Conservation (phyloP, 148 eudicot genomes). For the Heliosperma pusillum region DNA sequence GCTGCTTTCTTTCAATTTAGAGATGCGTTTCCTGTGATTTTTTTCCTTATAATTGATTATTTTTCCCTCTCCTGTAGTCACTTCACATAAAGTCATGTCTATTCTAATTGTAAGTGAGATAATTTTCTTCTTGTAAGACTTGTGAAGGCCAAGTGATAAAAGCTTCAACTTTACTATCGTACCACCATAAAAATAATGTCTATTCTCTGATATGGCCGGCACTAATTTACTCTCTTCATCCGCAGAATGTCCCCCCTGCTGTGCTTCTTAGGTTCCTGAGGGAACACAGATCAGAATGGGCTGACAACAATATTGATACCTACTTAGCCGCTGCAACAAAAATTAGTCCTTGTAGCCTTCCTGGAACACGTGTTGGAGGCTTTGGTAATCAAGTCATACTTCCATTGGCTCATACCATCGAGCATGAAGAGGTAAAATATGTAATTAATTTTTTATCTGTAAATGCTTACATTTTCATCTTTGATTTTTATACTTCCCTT, state of each 20-base stretch:
- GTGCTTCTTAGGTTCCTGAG: slow-evolving; percentile 83
- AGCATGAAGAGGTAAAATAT: slow-evolving; percentile 77
- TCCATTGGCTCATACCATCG: slow-evolving; percentile 89
- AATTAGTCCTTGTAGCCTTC: slow-evolving; percentile 78
- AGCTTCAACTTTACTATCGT: background rate
- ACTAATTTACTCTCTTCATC: slow-evolving; percentile 3
- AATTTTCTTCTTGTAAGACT: background rate
- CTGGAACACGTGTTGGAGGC: slow-evolving; percentile 67
- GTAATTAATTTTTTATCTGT: background rate
- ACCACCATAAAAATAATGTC: background rate
- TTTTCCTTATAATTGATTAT: background rate
- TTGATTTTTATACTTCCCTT: slow-evolving; percentile 7
- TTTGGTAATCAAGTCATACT: slow-evolving; percentile 88
- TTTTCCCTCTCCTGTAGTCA: background rate
- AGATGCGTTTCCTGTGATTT: background rate
- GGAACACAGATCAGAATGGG: slow-evolving; percentile 99
- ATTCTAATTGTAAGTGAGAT: background rate
- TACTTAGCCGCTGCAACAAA: slow-evolving; percentile 88
- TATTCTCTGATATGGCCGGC: background rate
- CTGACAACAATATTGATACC: slow-evolving; percentile 83
- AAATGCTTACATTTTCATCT: background rate
- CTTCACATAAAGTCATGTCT: background rate
- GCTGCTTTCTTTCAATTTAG: background rate
- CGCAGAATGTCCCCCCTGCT: slow-evolving; percentile 97
- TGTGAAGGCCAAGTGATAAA: background rate